phyloP scores from a whole-genome alignment of 208 protist genomes.

The Trypanosoma mega region DNA sequence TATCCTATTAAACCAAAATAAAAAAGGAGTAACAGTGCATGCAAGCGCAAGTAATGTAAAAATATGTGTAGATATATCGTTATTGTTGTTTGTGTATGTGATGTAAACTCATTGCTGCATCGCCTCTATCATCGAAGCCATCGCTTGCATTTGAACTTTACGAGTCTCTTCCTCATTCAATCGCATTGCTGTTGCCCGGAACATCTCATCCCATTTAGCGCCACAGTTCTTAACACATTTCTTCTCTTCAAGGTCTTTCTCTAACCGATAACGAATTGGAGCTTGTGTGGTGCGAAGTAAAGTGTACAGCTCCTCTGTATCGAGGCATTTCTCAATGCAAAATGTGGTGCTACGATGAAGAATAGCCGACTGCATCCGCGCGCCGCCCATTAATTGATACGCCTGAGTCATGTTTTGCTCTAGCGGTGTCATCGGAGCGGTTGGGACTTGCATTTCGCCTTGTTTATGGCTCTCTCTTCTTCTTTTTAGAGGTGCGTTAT shows the following conservation, averaged over 20 bases:
- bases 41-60: too few species aligned
- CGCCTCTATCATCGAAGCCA: slow-evolving; percentile 50
- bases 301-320: slow-evolving; percentile 89
- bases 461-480: background rate
- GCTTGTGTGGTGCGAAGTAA: slow-evolving; percentile 76
- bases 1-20: too few species aligned
- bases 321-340: slow-evolving; percentile 79
- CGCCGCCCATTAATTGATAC: slow-evolving; percentile 55
- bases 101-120: slow-evolving; percentile 53
- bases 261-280: slow-evolving; percentile 67
- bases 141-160: slow-evolving; percentile 58
- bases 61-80: too few species aligned
- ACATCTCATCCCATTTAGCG: slow-evolving; percentile 75
- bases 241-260: slow-evolving; percentile 86
- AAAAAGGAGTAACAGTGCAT: too few species aligned
- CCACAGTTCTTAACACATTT: slow-evolving; percentile 74
- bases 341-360: slow-evolving; percentile 53
- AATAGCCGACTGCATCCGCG: slow-evolving; percentile 55
- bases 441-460: slow-evolving; percentile 50
- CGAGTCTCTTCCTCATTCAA: slow-evolving; percentile 49
- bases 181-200: slow-evolving; percentile 39
- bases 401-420: slow-evolving; percentile 67
- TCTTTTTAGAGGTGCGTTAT: too few species aligned
- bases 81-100: too few species aligned
- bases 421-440: slow-evolving; percentile 66